A percentile compares a stretch with the other conserved stretches of the same genome.
Conservation (phyloP, 1,139 yeast genomes). For the Blastobotrys malaysiensis region DNA sequence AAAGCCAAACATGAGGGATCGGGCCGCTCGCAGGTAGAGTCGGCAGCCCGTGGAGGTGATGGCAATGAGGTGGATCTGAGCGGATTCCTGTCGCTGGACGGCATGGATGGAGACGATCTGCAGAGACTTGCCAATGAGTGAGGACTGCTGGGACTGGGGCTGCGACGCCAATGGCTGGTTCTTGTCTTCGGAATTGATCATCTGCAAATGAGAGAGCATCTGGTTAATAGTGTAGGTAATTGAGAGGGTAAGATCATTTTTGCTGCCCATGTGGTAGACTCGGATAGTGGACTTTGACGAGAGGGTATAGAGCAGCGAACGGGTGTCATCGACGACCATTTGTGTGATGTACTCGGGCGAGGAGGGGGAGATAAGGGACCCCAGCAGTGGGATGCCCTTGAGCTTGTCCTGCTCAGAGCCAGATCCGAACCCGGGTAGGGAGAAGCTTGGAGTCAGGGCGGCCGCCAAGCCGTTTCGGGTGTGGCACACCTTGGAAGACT, state of each 20-base stretch:
- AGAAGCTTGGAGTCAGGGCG: constrained; percentile 21
- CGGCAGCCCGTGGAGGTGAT: constrained; percentile 85
- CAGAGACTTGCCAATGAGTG: constrained; percentile 26
- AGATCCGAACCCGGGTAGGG: constrained; percentile 16
- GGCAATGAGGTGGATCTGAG: constrained; percentile 71
- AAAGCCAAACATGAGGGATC: constrained; percentile 15
- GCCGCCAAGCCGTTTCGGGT: constrained; percentile 27
- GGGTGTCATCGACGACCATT: constrained; percentile 66
- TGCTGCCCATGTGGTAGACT: constrained; percentile 54
- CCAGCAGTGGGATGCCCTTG: constrained; percentile 18
- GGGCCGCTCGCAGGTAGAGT: constrained; percentile 44
- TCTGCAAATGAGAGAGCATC: constrained; percentile 32
- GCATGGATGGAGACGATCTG: constrained; percentile 60
- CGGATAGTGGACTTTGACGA: constrained; percentile 80
- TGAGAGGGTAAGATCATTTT: constrained; percentile 36
- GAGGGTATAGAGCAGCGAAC: constrained; percentile 73
- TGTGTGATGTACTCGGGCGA: constrained; percentile 57
- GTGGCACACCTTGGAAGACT: constrained; percentile 71
- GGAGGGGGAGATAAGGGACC: constrained; percentile 20
- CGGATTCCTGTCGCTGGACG: constrained; percentile 57
- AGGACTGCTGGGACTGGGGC: constrained; percentile 2
- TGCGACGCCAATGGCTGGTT: constrained; percentile 15
- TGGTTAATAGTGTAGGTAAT: constrained; percentile 31
- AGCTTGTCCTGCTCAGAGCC: not conserved
- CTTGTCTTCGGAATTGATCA: constrained; percentile 29